These are phyloP conservation scores for Lasiosphaeriaceae sp. DNA, from an alignment of 495 filamentous ascomycete genomes.

Conservation along the genomic window DNA sequence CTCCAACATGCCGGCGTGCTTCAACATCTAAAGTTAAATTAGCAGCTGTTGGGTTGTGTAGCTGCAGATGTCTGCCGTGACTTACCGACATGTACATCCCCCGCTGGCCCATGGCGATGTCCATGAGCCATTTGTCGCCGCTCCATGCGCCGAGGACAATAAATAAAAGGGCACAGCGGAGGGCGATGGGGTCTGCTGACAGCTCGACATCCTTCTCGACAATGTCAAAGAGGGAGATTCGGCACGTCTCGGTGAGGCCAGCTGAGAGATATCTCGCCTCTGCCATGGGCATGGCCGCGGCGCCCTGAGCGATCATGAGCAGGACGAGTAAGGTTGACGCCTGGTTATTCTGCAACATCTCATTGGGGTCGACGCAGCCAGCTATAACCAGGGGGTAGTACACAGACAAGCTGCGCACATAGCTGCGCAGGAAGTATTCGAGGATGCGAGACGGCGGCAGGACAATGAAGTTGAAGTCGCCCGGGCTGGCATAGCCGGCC, in stretches of 20 bases:
- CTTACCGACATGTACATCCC: conserved; percentile 63
- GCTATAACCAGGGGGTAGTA: conserved; percentile 54
- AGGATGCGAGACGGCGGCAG: conserved; percentile 56
- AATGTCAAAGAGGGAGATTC: conserved; percentile 60
- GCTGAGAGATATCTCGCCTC: conserved; percentile 57
- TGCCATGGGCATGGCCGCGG: conserved; percentile 50
- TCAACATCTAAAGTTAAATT: conserved; percentile 44
- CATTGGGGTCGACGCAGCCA: conserved; percentile 54
- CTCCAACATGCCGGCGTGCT: conserved; percentile 51
- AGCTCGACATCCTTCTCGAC: conserved; percentile 63
- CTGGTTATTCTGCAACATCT: conserved; percentile 55
- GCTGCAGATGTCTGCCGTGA: not conserved
- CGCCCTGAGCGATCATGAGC: conserved; percentile 64
- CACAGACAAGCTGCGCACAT: conserved; percentile 53
- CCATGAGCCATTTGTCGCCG: conserved; percentile 69
- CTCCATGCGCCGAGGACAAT: conserved; percentile 60
- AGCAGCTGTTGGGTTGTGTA: not conserved
- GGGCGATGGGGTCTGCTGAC: conserved; percentile 52
- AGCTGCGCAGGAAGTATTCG: conserved; percentile 57
- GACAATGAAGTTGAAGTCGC: conserved; percentile 51
- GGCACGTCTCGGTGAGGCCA: conserved; percentile 61
- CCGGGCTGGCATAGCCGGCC: conserved; percentile 33
- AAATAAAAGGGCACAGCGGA: conserved; percentile 59
- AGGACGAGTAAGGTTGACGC: conserved; percentile 55
- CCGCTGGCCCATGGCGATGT: conserved; percentile 65